Percentiles rank a stretch among this genome's conserved stretches.
Conservation (phyloP, 169 alveolate genomes). For the Cryptosporidium ryanae region DNA sequence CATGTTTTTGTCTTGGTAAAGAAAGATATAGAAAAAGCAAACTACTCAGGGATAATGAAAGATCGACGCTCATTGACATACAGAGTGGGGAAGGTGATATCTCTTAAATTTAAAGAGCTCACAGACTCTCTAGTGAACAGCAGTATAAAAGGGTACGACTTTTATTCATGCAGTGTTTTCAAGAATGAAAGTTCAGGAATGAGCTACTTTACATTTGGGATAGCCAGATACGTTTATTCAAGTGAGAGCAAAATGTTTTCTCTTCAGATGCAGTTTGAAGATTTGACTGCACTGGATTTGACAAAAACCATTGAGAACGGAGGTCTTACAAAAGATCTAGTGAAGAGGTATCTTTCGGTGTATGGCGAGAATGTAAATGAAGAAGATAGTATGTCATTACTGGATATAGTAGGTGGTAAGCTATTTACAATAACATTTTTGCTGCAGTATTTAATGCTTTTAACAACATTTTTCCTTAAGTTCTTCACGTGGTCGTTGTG, state of each 20-base stretch:
- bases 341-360: conserved; percentile 4
- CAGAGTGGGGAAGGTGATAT: background rate
- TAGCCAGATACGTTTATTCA: conserved; percentile 46
- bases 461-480: conserved; percentile 41
- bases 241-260: conserved; percentile 15
- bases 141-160: conserved; percentile 12
- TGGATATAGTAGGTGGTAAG: background rate
- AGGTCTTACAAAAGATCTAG: conserved; percentile 35
- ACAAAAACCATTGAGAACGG: conserved; percentile 3
- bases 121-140: background rate
- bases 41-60: background rate
- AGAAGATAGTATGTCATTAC: background rate
- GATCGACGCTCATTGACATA: background rate
- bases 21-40: background rate
- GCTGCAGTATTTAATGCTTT: conserved; percentile 53
- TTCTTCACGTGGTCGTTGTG: conserved; percentile 44
- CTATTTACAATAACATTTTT: conserved; percentile 32
- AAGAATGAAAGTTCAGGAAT: conserved; percentile 43
- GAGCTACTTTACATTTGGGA: conserved; percentile 38
- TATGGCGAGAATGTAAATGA: conserved; percentile 34
- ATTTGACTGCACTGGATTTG: background rate
- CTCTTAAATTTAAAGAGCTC: too few species aligned
- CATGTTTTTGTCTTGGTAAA: conserved; percentile 28
- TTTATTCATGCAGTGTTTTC: conserved; percentile 3
- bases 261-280: conserved; percentile 41